A percentile compares a stretch with the other conserved stretches of the same genome.
Evolutionary conservation across 768 basidiomycete species (phyloP).

Genomic region (Strobilomyces echinocephalus): DNA sequence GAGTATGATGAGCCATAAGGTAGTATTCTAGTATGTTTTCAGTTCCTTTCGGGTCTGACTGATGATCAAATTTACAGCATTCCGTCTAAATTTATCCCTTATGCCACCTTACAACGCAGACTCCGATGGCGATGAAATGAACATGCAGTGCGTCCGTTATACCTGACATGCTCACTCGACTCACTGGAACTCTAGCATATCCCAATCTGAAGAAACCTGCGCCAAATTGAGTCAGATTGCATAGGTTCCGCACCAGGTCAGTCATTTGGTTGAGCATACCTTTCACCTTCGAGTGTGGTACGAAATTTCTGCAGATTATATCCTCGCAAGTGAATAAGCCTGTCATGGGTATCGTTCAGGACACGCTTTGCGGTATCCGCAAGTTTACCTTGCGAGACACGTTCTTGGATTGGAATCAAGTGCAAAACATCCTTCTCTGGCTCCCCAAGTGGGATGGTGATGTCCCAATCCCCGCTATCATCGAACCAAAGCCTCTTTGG

Average conservation of each 20-base stretch:
- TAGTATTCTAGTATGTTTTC: conserved; percentile 83
- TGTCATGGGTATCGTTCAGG: conserved; percentile 99
- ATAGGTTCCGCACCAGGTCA: conserved; percentile 94
- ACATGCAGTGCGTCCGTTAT: conserved; percentile 85
- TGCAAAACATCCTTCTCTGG: conserved; percentile 98
- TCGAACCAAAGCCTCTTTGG: conserved; percentile 97
- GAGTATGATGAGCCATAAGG: conserved; percentile 99
- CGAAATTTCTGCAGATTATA: conserved; percentile 63
- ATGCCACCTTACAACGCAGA: conserved; percentile 99
- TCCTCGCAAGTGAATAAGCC: conserved; percentile 99
- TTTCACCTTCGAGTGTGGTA: neutral
- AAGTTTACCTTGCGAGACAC: conserved; percentile 95
- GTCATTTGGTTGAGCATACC: conserved; percentile 7
- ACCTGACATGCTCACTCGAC: conserved; percentile 4
- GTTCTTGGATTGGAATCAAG: conserved; percentile 92
- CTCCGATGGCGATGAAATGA: conserved; percentile 99
- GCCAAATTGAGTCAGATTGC: conserved; percentile 98
- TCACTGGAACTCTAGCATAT: conserved; percentile 54
- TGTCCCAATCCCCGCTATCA: conserved; percentile 87
- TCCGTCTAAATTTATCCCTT: conserved; percentile 96
- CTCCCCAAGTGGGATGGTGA: conserved; percentile 95
- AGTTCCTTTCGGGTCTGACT: neutral
- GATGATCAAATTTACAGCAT: conserved; percentile 51
- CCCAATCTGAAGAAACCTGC: conserved; percentile 96
- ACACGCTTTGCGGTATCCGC: conserved; percentile 94